These are phyloP conservation scores for Fibroporia radiculosa DNA, from an alignment of 768 basidiomycete genomes.

Conservation along the genomic window DNA sequence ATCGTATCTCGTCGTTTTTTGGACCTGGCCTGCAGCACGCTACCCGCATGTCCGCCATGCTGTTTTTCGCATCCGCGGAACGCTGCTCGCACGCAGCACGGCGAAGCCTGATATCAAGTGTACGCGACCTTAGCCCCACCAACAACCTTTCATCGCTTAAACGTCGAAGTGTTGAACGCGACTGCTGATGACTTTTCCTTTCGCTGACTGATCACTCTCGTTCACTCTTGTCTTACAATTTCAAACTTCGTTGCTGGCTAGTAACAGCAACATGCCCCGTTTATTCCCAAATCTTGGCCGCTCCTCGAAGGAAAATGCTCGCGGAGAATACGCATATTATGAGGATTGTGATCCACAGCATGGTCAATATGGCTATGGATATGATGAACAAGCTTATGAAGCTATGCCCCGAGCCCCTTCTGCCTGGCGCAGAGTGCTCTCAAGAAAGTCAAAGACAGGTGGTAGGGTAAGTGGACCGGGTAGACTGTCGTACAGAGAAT, in stretches of 20 bases:
- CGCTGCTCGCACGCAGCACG: slow-evolving; percentile 1
- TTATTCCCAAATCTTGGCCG: slow-evolving; percentile 19
- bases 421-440: slow-evolving; percentile 18
- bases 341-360: slow-evolving; percentile 13
- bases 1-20: background rate
- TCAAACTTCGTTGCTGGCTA: no score
- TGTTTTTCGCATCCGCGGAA: background rate
- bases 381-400: slow-evolving; percentile 15
- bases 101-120: background rate
- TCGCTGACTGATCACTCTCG: background rate
- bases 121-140: background rate
- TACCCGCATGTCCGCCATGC: slow-evolving; percentile 4
- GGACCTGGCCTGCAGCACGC: background rate
- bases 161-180: background rate
- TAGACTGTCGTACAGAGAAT: background rate
- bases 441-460: slow-evolving; percentile 9
- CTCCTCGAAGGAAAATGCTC: slow-evolving; percentile 13
- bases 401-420: slow-evolving; percentile 10
- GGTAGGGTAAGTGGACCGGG: background rate
- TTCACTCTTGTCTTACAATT: background rate
- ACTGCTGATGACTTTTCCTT: background rate
- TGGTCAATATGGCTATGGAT: slow-evolving; percentile 9
- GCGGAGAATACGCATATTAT: slow-evolving; percentile 8
- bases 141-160: background rate
- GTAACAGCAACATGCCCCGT: slow-evolving; percentile 21